These are phyloP conservation scores for Penicillium simplicissimum DNA, from an alignment of 495 filamentous ascomycete species.

Conservation along the genomic window DNA sequence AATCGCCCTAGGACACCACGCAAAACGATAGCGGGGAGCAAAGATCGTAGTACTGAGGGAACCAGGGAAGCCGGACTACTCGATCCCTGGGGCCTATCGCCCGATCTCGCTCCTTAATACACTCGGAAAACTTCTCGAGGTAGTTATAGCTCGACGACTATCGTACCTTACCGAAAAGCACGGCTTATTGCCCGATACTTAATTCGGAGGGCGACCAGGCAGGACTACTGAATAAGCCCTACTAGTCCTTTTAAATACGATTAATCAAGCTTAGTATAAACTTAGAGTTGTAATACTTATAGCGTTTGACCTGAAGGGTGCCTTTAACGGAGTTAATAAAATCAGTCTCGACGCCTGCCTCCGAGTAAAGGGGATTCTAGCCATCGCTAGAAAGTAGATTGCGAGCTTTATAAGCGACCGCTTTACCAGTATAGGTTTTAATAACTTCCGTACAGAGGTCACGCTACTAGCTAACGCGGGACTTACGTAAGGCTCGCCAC, in stretches of 20 bases:
- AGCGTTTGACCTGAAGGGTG: constrained; percentile 30
- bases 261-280: constrained; percentile 10
- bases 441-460: constrained; percentile 22
- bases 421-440: constrained; percentile 25
- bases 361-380: constrained; percentile 22
- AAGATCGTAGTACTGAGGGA: constrained; percentile 29
- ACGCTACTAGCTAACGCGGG: neutral
- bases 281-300: constrained; percentile 22
- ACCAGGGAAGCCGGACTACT: constrained; percentile 28
- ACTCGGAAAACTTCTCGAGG: constrained; percentile 29
- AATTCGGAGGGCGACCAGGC: constrained; percentile 29
- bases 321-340: constrained; percentile 26
- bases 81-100: constrained; percentile 21
- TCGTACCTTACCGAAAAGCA: constrained; percentile 24
- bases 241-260: constrained; percentile 2
- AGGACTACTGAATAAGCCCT: constrained; percentile 28
- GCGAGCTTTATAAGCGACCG: constrained; percentile 28
- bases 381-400: constrained; percentile 21
- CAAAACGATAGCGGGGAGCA: neutral
- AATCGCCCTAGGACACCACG: too few relatives aligned
- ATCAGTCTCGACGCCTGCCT: constrained; percentile 22
- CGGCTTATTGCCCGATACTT: constrained; percentile 23
- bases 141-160: constrained; percentile 24
- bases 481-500: constrained; percentile 30
- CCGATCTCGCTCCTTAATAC: constrained; percentile 34